Percentiles rank a stretch among this genome's conserved stretches.
These are phyloP conservation scores for Puccinellia tenuiflora DNA, from an alignment of 176 grass and related monocot species.

Conservation along the genomic window DNA sequence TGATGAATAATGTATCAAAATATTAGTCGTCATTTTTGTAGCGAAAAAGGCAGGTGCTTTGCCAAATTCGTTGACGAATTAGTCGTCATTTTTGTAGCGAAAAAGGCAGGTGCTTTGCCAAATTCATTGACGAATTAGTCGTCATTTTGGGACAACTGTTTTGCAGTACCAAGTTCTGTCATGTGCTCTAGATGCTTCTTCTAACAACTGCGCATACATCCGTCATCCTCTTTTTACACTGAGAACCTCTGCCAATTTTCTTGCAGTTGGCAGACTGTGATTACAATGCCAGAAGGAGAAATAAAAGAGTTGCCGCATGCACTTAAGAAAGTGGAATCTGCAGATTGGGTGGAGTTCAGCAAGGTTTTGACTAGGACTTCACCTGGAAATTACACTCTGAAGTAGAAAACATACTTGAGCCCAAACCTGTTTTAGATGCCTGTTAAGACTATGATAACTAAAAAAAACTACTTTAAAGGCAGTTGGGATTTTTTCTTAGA, in stretches of 20 bases:
- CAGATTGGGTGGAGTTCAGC: slow-evolving; percentile 30
- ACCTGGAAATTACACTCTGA: background rate
- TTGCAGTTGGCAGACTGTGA: slow-evolving; percentile 76
- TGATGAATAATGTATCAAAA: background rate
- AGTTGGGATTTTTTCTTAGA: background rate
- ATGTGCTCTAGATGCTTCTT: background rate
- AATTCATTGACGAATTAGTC: background rate
- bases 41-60: background rate
- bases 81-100: background rate
- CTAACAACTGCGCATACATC: background rate
- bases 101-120: background rate
- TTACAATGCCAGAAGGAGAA: slow-evolving; percentile 71
- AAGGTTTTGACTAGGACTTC: slow-evolving; percentile 30
- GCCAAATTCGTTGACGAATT: background rate
- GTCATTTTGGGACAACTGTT: background rate
- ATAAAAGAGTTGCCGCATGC: slow-evolving; percentile 66
- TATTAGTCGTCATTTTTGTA: background rate
- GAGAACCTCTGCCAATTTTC: background rate
- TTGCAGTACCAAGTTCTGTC: slow-evolving; percentile 2
- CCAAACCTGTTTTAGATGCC: background rate
- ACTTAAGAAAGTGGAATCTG: slow-evolving; percentile 57
- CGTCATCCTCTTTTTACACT: slow-evolving; percentile 6
- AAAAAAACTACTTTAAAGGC: background rate
- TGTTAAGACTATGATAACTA: background rate
- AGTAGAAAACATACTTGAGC: background rate